A percentile compares a stretch with the other conserved stretches of the same genome.
Conservation (phyloP, 2,329 filamentous ascomycete species). For the Fusarium fracticaudum region DNA sequence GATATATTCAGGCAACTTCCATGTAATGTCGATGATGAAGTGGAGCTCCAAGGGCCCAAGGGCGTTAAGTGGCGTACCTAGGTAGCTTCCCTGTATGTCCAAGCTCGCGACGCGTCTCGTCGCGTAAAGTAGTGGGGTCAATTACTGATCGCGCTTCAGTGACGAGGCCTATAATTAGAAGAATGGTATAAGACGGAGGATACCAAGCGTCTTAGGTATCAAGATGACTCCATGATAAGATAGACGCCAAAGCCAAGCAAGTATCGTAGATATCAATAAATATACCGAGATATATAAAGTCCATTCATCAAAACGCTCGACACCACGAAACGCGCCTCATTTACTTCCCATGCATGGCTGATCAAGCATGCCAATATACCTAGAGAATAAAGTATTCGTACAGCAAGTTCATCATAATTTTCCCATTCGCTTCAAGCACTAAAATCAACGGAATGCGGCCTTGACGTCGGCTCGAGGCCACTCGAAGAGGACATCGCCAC, state of each 20-base stretch:
- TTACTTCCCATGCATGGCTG: neutral
- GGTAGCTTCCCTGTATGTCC: constrained; percentile 1
- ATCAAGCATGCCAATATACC: constrained; percentile 19
- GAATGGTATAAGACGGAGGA: neutral
- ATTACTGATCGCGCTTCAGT: neutral
- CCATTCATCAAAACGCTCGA: constrained; percentile 5
- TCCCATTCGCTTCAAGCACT: constrained; percentile 15
- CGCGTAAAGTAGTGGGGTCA: constrained; percentile 33
- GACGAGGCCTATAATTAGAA: constrained; percentile 6
- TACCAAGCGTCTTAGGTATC: neutral
- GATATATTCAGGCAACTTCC: constrained; percentile 9
- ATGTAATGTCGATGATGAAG: constrained; percentile 19
- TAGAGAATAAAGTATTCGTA: constrained; percentile 28
- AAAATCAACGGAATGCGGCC: constrained; percentile 59
- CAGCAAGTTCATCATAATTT: constrained; percentile 32
- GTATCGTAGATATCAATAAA: neutral
- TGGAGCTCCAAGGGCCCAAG: constrained; percentile 26
- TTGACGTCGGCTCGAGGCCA: constrained; percentile 73
- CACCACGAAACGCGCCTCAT: constrained; percentile 27
- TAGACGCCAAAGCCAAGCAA: neutral
- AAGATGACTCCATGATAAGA: neutral
- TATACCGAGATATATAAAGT: constrained; percentile 25
- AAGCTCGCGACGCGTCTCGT: constrained; percentile 34
- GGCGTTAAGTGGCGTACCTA: constrained; percentile 30
- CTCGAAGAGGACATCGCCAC: constrained; percentile 71